Evolutionary conservation across 2,329 filamentous ascomycete species (phyloP).

Genomic region (Ilyonectria destructans): DNA sequence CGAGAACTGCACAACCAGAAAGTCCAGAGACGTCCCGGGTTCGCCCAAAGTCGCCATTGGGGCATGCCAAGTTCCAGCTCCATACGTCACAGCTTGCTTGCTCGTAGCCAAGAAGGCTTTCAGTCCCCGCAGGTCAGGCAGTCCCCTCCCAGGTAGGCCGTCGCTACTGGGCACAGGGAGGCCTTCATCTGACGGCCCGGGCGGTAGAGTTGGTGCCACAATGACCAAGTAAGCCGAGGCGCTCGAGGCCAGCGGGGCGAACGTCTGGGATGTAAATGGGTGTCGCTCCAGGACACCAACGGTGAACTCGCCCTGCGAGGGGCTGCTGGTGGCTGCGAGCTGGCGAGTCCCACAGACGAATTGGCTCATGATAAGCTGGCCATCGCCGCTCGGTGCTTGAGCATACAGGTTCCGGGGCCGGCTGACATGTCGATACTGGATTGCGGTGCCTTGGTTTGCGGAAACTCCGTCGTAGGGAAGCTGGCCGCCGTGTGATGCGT

Average conservation of each 20-base stretch:
- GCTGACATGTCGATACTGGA: conserved; percentile 90
- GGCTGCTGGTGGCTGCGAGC: conserved; percentile 39
- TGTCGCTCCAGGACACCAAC: conserved; percentile 88
- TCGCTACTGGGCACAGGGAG: conserved; percentile 50
- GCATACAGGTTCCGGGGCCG: conserved; percentile 79
- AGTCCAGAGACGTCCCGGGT: conserved; percentile 76
- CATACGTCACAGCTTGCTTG: conserved; percentile 92
- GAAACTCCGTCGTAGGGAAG: conserved; percentile 68
- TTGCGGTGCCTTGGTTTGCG: conserved; percentile 89
- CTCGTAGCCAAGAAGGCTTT: conserved; percentile 85
- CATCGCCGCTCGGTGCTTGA: conserved; percentile 71
- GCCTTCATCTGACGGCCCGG: conserved; percentile 49
- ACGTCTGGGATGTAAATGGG: conserved; percentile 95
- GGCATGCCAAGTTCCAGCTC: conserved; percentile 93
- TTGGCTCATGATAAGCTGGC: conserved; percentile 83
- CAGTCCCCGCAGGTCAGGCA: conserved; percentile 81
- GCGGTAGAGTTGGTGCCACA: conserved; percentile 83
- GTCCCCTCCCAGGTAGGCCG: conserved; percentile 71
- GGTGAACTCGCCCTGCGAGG: conserved; percentile 63
- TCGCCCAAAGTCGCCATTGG: conserved; percentile 91
- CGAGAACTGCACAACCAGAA: conserved; percentile 90
- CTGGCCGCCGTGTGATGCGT: conserved; percentile 57
- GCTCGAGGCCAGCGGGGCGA: conserved; percentile 79
- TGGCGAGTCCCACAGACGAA: conserved; percentile 79
- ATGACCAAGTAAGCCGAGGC: conserved; percentile 82